phyloP scores from a whole-genome alignment of 176 grass and related monocot genomes.

The Juncus effusus region DNA sequence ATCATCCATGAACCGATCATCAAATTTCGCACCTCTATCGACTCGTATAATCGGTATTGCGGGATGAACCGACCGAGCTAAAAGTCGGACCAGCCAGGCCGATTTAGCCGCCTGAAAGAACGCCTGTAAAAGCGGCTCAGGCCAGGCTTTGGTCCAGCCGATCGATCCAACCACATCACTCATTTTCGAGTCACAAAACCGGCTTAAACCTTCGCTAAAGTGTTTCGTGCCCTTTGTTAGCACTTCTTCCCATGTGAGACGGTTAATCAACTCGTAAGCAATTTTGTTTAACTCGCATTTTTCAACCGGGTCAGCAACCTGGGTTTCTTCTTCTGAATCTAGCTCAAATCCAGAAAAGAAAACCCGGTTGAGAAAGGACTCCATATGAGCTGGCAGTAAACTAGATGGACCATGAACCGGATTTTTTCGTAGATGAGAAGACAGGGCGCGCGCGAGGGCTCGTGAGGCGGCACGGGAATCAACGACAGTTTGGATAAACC shows the following conservation, averaged over 20 bases:
- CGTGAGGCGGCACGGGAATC: constrained; percentile 63
- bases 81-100: constrained; percentile 77
- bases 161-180: constrained; percentile 73
- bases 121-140: constrained; percentile 72
- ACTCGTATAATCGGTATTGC: constrained; percentile 61
- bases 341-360: constrained; percentile 78
- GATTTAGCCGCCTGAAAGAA: constrained; percentile 80
- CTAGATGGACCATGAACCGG: constrained; percentile 20
- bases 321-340: constrained; percentile 48
- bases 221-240: constrained; percentile 71
- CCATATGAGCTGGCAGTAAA: constrained; percentile 42
- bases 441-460: constrained; percentile 64
- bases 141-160: constrained; percentile 78
- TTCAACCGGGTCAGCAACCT: constrained; percentile 45
- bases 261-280: constrained; percentile 45
- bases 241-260: constrained; percentile 80
- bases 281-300: constrained; percentile 62
- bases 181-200: constrained; percentile 95
- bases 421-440: constrained; percentile 44
- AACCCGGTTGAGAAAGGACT: constrained; percentile 70
- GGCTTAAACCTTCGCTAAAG: constrained; percentile 80
- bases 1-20: constrained; percentile 91
- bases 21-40: constrained; percentile 61
- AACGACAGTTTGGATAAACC: constrained; percentile 52
- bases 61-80: constrained; percentile 82